Evolutionary conservation across 305 asterid species (phyloP), one percentile per base, ranked within the genome.

Genomic region (Solanum hybrid): DNA sequence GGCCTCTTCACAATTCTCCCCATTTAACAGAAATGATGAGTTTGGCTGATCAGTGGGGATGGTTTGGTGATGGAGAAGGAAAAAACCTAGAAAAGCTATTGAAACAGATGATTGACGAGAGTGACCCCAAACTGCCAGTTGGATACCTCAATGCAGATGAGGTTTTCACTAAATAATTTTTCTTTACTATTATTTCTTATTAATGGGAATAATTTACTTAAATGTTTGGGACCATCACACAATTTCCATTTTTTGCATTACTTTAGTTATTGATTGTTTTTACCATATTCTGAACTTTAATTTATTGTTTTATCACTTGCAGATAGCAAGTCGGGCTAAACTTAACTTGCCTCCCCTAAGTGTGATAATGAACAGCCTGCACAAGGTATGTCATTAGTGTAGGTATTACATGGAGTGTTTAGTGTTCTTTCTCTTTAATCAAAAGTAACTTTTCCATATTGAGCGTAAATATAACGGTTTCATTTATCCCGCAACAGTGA

Each of bases 301-400:
- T 24, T 18, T 46, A 80, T 88, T 82, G 34, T 7, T 35, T 86
- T 89, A 11, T 91, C 14, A 77, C 76, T 88, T 91, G 82, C 95
- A 97, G 99, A 92, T 96, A 76, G 95, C 99, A 33, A 94, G 96
- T 26, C 97, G 99, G 83, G 99, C 96, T 13, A 97, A 95, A 94
- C 91, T 95, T 36, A 94, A 96, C 91, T 95, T 96, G 73, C 97
- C 99, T 89, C 94, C 95, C 69, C 90, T 95, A 61, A 90, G 87
- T 78, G 51, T 90, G 26, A 77, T 96, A 22, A 79, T 96, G 95
- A 86, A 86, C 75, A 91, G 93, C 89, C 92, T 97, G 88, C 96
- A 88, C 73, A 74, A 95, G 99, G 99, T 96, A 91, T 28, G 90
- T 10, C 76, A 83, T 18, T 31, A 57, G 31, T 57, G 31, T 85